These are phyloP conservation scores for Mortierella sp. DNA, from an alignment of 371 early-diverging fungal species.

Conservation along the genomic window DNA sequence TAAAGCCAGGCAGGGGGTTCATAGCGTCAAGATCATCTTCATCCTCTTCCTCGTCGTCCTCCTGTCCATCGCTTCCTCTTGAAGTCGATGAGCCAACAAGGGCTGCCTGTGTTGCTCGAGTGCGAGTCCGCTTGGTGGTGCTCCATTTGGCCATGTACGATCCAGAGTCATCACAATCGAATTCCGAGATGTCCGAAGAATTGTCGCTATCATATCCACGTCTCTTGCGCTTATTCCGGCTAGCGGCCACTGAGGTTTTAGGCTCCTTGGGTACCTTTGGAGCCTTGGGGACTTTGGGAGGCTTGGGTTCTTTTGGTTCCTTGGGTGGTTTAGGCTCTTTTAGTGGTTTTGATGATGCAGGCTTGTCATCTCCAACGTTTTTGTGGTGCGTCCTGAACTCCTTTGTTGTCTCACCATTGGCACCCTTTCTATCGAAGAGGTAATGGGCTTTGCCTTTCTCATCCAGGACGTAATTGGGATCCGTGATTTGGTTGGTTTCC, in stretches of 20 bases:
- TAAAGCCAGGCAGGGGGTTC: slow-evolving; percentile 91
- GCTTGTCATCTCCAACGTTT: slow-evolving; percentile 47
- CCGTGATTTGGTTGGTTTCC: slow-evolving; percentile 84
- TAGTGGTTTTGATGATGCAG: slow-evolving; percentile 3
- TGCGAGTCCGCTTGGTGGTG: slow-evolving; percentile 58
- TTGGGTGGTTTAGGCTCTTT: not conserved
- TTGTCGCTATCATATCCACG: slow-evolving; percentile 62
- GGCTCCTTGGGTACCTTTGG: slow-evolving; percentile 24
- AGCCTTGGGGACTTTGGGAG: slow-evolving; percentile 7
- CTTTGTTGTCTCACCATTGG: slow-evolving; percentile 80
- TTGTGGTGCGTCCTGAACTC: slow-evolving; percentile 81
- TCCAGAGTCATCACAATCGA: slow-evolving; percentile 73
- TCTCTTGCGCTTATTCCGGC: slow-evolving; percentile 60
- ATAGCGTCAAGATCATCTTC: slow-evolving; percentile 54
- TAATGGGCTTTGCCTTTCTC: slow-evolving; percentile 90
- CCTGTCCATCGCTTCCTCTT: slow-evolving; percentile 29
- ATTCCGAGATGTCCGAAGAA: slow-evolving; percentile 65
- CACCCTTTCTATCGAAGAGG: slow-evolving; percentile 84
- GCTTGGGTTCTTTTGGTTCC: slow-evolving; percentile 16
- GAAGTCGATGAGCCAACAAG: not conserved
- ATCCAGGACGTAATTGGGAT: slow-evolving; percentile 91
- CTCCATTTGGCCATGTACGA: slow-evolving; percentile 67
- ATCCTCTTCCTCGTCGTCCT: slow-evolving; percentile 50
- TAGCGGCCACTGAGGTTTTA: slow-evolving; percentile 51
- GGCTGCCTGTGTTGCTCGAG: slow-evolving; percentile 19